Evolutionary conservation across 1,284 basidiomycete species (phyloP).

Genomic region (Trichosporon coremiiforme): DNA sequence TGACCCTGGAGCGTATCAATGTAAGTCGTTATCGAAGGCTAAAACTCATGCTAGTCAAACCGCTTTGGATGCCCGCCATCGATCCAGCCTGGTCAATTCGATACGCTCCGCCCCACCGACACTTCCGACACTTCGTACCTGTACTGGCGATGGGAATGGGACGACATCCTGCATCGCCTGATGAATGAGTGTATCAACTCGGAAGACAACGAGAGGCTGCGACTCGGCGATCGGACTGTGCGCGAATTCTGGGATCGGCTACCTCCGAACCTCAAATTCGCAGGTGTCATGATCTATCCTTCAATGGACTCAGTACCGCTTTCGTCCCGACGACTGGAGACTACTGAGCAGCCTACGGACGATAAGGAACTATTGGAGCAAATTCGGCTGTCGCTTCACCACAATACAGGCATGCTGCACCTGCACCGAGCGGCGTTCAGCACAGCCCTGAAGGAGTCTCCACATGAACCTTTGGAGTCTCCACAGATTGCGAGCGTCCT

Average conservation of each 20-base stretch:
- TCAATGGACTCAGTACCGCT: neutral
- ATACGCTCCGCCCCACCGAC: neutral
- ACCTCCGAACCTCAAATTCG: conserved; percentile 9
- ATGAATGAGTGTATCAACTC: conserved; percentile 16
- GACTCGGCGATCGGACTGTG: conserved; percentile 7
- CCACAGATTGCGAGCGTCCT: neutral
- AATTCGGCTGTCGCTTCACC: neutral
- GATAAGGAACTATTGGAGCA: conserved; percentile 1
- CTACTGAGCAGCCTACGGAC: neutral
- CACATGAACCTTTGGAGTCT: conserved; percentile 6
- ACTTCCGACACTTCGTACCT: neutral
- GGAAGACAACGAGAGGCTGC: neutral
- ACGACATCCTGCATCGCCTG: conserved; percentile 6
- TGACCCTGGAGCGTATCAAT: conserved; percentile 7
- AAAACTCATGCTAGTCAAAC: neutral
- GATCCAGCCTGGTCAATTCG: conserved; percentile 6
- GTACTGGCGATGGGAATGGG: conserved; percentile 15
- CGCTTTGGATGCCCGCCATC: conserved; percentile 11
- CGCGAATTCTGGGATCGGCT: conserved; percentile 8
- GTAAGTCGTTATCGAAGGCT: neutral
- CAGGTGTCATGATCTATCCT: neutral
- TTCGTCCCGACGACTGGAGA: neutral
- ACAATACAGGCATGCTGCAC: conserved; percentile 15
- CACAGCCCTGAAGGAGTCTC: conserved; percentile 8
- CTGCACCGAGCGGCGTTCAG: conserved; percentile 12